These are phyloP conservation scores for Claviceps sp. DNA, from an alignment of 2,329 filamentous ascomycete genomes.

Conservation along the genomic window DNA sequence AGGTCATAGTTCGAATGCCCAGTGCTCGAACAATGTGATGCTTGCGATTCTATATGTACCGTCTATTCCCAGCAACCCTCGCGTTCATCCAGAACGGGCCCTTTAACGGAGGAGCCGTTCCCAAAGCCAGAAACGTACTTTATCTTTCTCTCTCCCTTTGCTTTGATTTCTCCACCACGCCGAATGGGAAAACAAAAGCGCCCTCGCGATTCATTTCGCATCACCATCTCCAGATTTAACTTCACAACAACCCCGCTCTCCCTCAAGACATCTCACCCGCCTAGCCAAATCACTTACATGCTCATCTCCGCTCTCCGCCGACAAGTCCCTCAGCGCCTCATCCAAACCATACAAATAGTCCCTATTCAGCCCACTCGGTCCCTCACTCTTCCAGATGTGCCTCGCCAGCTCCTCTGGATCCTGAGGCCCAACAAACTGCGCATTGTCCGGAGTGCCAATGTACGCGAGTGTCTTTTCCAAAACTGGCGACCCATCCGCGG, in stretches of 20 bases:
- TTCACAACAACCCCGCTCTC: not conserved
- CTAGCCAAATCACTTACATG: constrained; percentile 74
- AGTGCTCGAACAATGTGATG: not conserved
- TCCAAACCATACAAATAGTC: constrained; percentile 83
- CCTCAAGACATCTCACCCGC: constrained; percentile 49
- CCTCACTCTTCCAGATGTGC: constrained; percentile 64
- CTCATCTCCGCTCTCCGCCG: constrained; percentile 63
- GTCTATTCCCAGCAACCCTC: no score
- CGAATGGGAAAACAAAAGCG: not conserved
- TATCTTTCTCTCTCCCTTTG: no score
- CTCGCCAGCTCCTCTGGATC: constrained; percentile 64
- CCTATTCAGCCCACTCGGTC: constrained; percentile 77
- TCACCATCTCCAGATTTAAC: not conserved
- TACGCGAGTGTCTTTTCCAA: constrained; percentile 62
- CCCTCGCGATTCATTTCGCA: not conserved
- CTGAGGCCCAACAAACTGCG: constrained; percentile 79
- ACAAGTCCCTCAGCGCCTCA: constrained; percentile 56
- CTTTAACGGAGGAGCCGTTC: no score
- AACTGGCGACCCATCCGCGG: constrained; percentile 19
- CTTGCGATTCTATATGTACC: no score
- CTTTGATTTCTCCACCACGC: no score
- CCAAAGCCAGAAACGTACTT: no score
- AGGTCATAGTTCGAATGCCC: not conserved
- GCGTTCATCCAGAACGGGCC: no score
- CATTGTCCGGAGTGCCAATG: constrained; percentile 85